Base-by-base conservation (phyloP, 352 stramenopile genomes). In the Proteromonas lacertae region DNA sequence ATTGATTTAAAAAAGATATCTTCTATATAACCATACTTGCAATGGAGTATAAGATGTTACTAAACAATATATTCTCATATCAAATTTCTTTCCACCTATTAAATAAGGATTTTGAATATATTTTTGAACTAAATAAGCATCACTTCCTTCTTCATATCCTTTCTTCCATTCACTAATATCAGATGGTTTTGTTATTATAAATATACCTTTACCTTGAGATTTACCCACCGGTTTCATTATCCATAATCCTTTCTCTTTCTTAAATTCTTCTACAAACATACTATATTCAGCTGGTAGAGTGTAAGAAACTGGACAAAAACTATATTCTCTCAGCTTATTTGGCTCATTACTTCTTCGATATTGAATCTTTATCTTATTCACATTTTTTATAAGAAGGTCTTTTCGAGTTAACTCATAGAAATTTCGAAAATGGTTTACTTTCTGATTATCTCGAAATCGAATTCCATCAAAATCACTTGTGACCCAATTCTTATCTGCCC, bases 141-240 rank as follows among this genome's bases (percentile, higher is more conserved):
- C 57, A 19, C 49, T 56, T 25, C 49, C 41, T 35, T 50, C 33
- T 22, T 52, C 25, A 32, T 66, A 75, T 38, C 86, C 69, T 10
- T 62, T 84, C 29, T 66, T 59, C 73, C 74, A 90, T 41, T 89
- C 69, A 36, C 56, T 76, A 42, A 90, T 88, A 43, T 90, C 65
- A 21, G 50, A 66, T 20, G 89, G 54, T 50, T 83, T 82, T 0
- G 64, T 83, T 46, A 90, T 81, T 4, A 90, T 51, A 44, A 90
- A 90, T 38, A 91, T 91, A 19, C 34, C 34, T 31, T 39, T 39
- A 17, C 53, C 57, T 35, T 63, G 51, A 9, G 53, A 55, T 56
- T 69, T 78, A 29, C 75, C 73, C 17, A 82, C 82, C 5, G 75
- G 75, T 47, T 91, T 91, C 75, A 91, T 90, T 47, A 91, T 91